phyloP scores from a whole-genome alignment of 2,329 filamentous ascomycete species.

The Westerdykella aurantiaca region DNA sequence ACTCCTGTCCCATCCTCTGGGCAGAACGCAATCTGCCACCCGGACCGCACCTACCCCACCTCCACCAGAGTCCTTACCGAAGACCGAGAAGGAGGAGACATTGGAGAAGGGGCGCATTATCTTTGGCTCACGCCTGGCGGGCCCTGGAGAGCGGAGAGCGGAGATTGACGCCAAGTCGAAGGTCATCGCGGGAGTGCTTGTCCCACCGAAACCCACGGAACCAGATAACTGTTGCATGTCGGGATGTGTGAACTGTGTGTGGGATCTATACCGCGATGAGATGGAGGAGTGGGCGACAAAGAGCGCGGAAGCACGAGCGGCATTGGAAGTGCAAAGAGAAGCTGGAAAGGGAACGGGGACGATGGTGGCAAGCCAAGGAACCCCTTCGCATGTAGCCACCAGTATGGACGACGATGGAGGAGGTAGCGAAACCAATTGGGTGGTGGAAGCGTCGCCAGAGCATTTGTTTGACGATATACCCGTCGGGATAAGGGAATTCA shows the following conservation, averaged over 20 bases:
- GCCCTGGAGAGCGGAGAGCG: slow-evolving; percentile 63
- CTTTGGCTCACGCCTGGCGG: slow-evolving; percentile 74
- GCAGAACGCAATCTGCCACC: slow-evolving; percentile 26
- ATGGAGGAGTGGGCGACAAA: slow-evolving; percentile 79
- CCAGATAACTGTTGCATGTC: slow-evolving; percentile 99
- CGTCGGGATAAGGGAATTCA: slow-evolving; percentile 91
- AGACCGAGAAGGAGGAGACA: slow-evolving; percentile 50
- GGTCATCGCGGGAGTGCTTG: slow-evolving; percentile 68
- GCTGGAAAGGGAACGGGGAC: slow-evolving; percentile 28
- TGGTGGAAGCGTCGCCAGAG: slow-evolving; percentile 43
- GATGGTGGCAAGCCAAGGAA: slow-evolving; percentile 34
- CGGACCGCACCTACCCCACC: slow-evolving; percentile 28
- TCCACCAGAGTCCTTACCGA: slow-evolving; percentile 35
- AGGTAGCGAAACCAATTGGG: slow-evolving; percentile 66
- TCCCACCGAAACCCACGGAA: slow-evolving; percentile 79
- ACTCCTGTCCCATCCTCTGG: slow-evolving; percentile 28
- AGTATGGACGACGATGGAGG: slow-evolving; percentile 79
- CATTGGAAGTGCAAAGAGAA: slow-evolving; percentile 37
- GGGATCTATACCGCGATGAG: slow-evolving; percentile 87
- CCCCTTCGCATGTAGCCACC: slow-evolving; percentile 45
- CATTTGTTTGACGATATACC: slow-evolving; percentile 76
- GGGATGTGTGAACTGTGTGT: slow-evolving; percentile 95
- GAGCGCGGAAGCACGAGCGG: slow-evolving; percentile 56
- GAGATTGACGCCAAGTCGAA: slow-evolving; percentile 55
- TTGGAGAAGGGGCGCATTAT: slow-evolving; percentile 60